Base-by-base conservation (phyloP, 345 rosid genomes). In the Salix exigua region DNA sequence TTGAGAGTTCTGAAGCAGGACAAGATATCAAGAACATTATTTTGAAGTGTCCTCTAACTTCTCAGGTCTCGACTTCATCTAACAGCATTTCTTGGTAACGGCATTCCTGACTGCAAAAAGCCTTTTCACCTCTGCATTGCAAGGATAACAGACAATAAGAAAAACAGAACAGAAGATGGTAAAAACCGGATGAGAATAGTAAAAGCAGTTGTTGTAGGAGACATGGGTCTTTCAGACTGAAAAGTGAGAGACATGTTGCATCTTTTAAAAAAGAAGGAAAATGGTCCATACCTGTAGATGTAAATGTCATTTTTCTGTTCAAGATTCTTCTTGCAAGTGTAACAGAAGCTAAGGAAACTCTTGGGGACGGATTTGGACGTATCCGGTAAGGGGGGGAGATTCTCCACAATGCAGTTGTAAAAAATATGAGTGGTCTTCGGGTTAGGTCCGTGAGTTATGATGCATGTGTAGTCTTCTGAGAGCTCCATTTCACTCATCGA, bases 401-500 rank as follows among this genome's bases (percentile, higher is more conserved):
- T 78, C 74, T 88, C 95, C 25, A 94, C 84, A 72, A 94, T 77
- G 79, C 91, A 89, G 86, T 93, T 85, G 58, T 89, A 92, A 78
- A 90, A 92, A 62, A 92, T 90, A 77, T 88, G 99, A 13, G 95
- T 94, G 58, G 94, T 88, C 77, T 80, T 90, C 6, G 97, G 96
- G 72, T 91, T 89, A 4, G 95, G 88, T 19, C 97, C 97, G 70
- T 86, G 91, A 55, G 89, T 85, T 31, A 87, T 87, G 72, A 94
- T 94, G 60, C 99, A 76, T 9, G 97, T 92, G 64, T 94, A 94
- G 70, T 94, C 99, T 79, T 91, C 99, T 38, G 90, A 89, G 63
- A 87, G 88, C 85, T 91, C 96, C 86, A 94, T 88, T 73, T 89
- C 91, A 51, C 83, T 87, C 74, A 82, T 79, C 4, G 86, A 74